Base-by-base conservation (phyloP, 495 filamentous ascomycete genomes). In the Pyrenopolyporus hunteri region DNA sequence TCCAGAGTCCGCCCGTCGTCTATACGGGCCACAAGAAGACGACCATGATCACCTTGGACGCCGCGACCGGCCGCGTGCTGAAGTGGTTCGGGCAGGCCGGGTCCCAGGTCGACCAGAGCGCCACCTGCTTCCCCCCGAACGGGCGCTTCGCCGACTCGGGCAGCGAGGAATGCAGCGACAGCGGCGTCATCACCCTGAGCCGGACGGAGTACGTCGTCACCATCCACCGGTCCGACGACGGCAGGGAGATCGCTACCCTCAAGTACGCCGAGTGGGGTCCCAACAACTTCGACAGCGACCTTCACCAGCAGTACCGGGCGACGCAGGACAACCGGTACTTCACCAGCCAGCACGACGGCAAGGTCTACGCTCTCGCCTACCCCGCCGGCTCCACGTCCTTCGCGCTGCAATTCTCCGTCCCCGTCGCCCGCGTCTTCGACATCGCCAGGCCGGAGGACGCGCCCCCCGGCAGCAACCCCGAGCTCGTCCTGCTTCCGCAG, bases 251-350 rank as follows among this genome's bases (percentile, higher is more conserved):
- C 36, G 96, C 91, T 66, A 96, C 90, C 0, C 83, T 98, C 57
- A 95, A 85, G 59, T 98, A 94, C 72, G 90, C 90, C 17, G 94
- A 98, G 71, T 98, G 94, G 94, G 88, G 86, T 0, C 90, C 93
- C 7, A 98, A 98, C 71, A 95, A 89, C 43, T 89, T 86, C 36
- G 93, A 98, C 67, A 84, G 83, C 51, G 94, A 98, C 72, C 85
- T 98, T 11, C 85, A 89, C 59, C 85, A 83, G 36, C 91, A 98
- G 61, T 92, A 98, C 64, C 77, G 77, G 17, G 74, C 74, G 2
- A 90, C 91, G 7, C 89, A 91, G 78, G 94, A 98, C 71, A 85
- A 88, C 54, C 90, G 87, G 35, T 96, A 97, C 73, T 86, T 98
- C 19, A 92, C 93, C 65, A 88, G 88, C 47, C 85, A 88, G 69